Evolutionary conservation across 345 rosid genomes (phyloP).

Genomic region (Citropsis articulata): DNA sequence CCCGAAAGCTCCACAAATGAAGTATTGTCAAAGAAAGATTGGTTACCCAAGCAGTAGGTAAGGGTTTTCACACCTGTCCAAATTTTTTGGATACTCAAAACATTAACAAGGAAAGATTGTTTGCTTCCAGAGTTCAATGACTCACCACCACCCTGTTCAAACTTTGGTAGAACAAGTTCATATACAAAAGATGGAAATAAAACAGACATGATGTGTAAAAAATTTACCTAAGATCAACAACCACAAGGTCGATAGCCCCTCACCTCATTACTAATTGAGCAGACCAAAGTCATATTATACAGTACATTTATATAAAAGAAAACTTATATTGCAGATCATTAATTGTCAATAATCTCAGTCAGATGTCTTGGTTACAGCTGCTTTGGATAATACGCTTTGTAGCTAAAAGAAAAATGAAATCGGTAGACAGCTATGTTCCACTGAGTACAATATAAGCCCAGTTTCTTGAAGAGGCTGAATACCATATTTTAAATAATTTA

Average conservation of each 20-base stretch:
- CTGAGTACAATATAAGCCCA: background rate
- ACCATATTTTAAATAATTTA: background rate
- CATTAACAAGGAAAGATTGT: background rate
- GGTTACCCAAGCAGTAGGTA: conserved; percentile 26
- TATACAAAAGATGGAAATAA: too few species aligned
- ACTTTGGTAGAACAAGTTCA: too few species aligned
- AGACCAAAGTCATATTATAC: background rate
- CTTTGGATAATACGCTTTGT: background rate
- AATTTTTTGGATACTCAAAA: conserved; percentile 1
- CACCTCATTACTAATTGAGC: background rate
- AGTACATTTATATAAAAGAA: background rate
- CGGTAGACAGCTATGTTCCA: background rate
- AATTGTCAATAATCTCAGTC: background rate
- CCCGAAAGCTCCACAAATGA: conserved; percentile 4
- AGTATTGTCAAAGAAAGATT: conserved; percentile 17
- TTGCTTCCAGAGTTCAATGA: background rate
- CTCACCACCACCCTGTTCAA: background rate
- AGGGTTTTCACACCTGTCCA: conserved; percentile 28
- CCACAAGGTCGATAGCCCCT: too few species aligned
- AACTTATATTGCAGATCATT: background rate
- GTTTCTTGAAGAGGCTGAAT: background rate
- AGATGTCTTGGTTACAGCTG: background rate
- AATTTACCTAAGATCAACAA: too few species aligned
- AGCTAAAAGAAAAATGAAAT: background rate
- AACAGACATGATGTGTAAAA: too few species aligned